phyloP scores from a whole-genome alignment of 352 stramenopile species.

The Globisporangium paroecandrum region DNA sequence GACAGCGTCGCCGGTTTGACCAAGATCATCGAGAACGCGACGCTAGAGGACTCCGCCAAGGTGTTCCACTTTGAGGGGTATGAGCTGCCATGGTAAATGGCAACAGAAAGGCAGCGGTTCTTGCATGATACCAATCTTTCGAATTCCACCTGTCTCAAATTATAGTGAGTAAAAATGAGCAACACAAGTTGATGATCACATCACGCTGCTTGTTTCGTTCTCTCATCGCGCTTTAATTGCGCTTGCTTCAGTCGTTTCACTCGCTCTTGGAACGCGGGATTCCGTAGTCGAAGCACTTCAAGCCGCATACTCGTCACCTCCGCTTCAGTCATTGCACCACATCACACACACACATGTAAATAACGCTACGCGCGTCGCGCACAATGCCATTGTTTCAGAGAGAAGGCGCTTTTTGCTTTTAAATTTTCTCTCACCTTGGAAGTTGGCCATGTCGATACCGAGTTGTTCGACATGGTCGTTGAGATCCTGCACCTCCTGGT shows the following conservation, averaged over 20 bases:
- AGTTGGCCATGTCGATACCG: not conserved
- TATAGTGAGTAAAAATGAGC: not conserved
- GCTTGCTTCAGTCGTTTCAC: conserved; percentile 9
- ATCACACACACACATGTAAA: not conserved
- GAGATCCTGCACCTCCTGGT: not conserved
- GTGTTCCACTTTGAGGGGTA: conserved; percentile 54
- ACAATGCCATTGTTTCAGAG: not conserved
- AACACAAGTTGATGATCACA: not conserved
- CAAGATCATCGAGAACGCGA: conserved; percentile 51
- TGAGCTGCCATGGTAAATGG: conserved; percentile 50
- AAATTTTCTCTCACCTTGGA: not conserved
- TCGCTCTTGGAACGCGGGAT: conserved; percentile 16
- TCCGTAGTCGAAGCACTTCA: conserved; percentile 15
- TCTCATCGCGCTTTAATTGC: not conserved
- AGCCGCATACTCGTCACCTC: conserved; percentile 17
- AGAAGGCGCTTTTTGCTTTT: not conserved
- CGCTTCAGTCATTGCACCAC: not conserved
- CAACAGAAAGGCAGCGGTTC: not conserved
- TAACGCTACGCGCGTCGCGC: not conserved
- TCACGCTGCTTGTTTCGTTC: too few relatives aligned
- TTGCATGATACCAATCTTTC: not conserved
- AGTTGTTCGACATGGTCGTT: conserved; percentile 1
- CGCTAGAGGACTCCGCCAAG: conserved; percentile 46
- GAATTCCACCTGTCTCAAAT: not conserved
- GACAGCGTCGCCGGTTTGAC: conserved; percentile 50